Evolutionary conservation across 306 rosid species (phyloP), one percentile per base, ranked within the genome.

Genomic region (Vigna unguiculata): DNA sequence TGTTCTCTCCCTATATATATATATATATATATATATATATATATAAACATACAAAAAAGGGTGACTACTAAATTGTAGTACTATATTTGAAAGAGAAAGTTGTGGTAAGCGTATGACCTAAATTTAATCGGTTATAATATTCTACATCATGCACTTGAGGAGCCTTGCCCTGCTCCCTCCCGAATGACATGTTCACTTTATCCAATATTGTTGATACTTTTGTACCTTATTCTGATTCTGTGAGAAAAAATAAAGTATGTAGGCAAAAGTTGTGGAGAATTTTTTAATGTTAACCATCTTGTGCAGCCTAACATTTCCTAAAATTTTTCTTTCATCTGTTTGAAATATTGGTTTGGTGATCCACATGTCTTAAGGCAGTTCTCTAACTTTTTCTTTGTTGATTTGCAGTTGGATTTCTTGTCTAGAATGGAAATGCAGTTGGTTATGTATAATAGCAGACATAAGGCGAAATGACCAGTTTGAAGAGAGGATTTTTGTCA

Each of bases 401-500:
- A 24, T 64, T 55, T 63, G 82, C 77, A 69, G 77, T 61, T 81
- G 75, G 69, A 34, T 66, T 73, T 69, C 69, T 15, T 15, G 72
- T 7, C 43, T 16, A 60, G 87, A 76, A 70, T 2, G 72, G 72
- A 61, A 36, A 20, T 51, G 75, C 68, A 16, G 45, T 74, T 55
- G 66, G 82, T 67, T 76, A 57, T 67, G 84, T 58, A 58, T 45
- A 49, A 58, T 45, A 49, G 48, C 36, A 25, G 64, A 55, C 32
- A 43, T 57, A 68, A 62, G 53, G 83, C 55, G 43, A 30, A 76
- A 68, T 81, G 43, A 34, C 48, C 73, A 49, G 4, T 38, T 45
- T 49, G 47, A 41, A 32, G 55, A 67, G 20, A 70, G 20, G 4
- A 9, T 21, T 28, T 65, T 51, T 52, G 12, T 72, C n/a, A 34